phyloP scores from a whole-genome alignment of 345 rosid genomes.

The Dovyalis caffra region DNA sequence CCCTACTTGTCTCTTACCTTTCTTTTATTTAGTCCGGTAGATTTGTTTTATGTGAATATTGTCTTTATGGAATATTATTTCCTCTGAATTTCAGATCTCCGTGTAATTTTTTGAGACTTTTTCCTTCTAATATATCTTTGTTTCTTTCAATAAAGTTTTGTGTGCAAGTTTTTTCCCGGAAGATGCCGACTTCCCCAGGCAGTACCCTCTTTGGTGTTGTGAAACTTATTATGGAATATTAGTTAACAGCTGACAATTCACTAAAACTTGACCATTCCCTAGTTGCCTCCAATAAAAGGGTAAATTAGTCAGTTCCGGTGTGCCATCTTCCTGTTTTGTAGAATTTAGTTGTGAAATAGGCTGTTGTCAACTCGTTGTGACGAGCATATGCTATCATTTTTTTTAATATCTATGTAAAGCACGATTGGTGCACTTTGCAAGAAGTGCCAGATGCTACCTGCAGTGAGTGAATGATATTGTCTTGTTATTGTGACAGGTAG shows the following conservation, averaged over 20 bases:
- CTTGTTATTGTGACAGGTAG: conserved; percentile 48
- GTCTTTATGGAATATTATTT: too few relatives aligned
- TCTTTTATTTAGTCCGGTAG: not conserved
- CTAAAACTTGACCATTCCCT: too few relatives aligned
- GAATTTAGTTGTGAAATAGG: too few relatives aligned
- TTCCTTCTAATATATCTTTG: not conserved
- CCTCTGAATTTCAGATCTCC: not conserved
- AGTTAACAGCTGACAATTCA: too few relatives aligned
- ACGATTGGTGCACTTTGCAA: not conserved
- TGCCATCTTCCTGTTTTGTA: too few relatives aligned
- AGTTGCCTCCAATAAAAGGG: too few relatives aligned
- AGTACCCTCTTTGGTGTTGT: too few relatives aligned
- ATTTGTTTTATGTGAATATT: not conserved
- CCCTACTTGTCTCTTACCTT: not conserved
- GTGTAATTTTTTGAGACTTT: not conserved
- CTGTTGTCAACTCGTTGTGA: not conserved
- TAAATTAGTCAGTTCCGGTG: too few relatives aligned
- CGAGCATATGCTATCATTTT: not conserved
- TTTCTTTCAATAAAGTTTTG: not conserved
- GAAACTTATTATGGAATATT: too few relatives aligned
- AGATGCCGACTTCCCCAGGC: too few relatives aligned
- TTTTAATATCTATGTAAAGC: not conserved
- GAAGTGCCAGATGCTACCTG: not conserved
- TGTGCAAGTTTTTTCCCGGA: too few relatives aligned
- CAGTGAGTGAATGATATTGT: not conserved